Evolutionary conservation across 2,329 filamentous ascomycete species (phyloP).

Genomic region (Zymoseptoria brevis): DNA sequence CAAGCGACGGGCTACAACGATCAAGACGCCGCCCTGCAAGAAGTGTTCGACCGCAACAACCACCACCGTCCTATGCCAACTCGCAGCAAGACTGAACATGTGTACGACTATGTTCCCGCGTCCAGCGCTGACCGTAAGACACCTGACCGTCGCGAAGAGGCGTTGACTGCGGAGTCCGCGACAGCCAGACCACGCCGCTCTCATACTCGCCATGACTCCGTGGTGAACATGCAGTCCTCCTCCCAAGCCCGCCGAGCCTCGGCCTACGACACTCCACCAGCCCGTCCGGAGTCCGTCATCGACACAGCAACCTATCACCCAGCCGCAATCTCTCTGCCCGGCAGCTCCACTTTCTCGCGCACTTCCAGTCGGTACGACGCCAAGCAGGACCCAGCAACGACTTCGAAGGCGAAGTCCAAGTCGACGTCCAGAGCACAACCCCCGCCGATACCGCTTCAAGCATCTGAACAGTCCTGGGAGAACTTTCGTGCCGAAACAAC

Average conservation of each 20-base stretch:
- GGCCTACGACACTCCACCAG: constrained; percentile 5
- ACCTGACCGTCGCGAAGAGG: too few relatives aligned
- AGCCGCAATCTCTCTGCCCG: constrained; percentile 17
- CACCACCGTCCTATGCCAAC: constrained; percentile 15
- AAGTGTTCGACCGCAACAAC: constrained; percentile 18
- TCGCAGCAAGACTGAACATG: constrained; percentile 22
- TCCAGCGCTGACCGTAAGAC: constrained; percentile 2
- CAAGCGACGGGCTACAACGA: constrained; percentile 28
- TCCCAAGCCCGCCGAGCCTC: constrained; percentile 7
- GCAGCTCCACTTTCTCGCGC: constrained; percentile 10
- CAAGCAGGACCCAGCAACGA: not conserved
- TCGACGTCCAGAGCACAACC: not conserved
- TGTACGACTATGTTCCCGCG: constrained; percentile 16
- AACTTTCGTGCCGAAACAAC: constrained; percentile 4
- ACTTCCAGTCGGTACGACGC: constrained; percentile 3
- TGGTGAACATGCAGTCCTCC: constrained; percentile 16
- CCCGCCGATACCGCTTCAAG: not conserved
- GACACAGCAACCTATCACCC: constrained; percentile 18
- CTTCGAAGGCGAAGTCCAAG: not conserved
- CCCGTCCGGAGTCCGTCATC: constrained; percentile 6
- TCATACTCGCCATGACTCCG: constrained; percentile 22
- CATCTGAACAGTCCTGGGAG: constrained; percentile 14
- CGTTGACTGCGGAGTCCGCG: not conserved
- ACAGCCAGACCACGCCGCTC: not conserved
- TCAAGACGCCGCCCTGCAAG: constrained; percentile 20